Evolutionary conservation across 2,329 filamentous ascomycete species (phyloP).

Genomic region (Helotiales sp.): DNA sequence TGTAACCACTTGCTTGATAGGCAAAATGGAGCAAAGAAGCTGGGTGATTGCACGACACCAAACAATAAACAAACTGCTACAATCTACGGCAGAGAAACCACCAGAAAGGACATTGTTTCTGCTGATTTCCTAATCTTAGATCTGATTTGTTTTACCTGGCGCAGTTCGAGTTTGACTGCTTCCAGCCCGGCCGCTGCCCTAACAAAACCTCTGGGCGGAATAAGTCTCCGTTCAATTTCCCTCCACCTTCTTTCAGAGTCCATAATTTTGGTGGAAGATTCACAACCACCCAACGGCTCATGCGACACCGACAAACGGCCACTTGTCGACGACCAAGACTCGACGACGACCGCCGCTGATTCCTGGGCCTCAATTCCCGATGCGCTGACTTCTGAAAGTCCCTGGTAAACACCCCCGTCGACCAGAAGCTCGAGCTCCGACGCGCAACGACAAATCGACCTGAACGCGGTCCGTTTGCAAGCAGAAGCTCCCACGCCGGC

Average conservation of each 20-base stretch:
- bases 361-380: constrained; percentile 10
- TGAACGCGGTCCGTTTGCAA: constrained; percentile 29
- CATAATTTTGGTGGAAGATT: constrained; percentile 19
- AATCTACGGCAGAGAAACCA: background rate
- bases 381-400: constrained; percentile 8
- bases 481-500: constrained; percentile 57
- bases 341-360: background rate
- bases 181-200: background rate
- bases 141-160: background rate
- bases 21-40: background rate
- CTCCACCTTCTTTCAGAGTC: constrained; percentile 11
- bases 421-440: constrained; percentile 4
- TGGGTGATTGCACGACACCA: background rate
- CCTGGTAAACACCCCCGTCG: background rate
- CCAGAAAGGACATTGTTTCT: background rate
- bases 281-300: constrained; percentile 10
- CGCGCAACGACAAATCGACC: constrained; percentile 24
- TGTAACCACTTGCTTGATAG: background rate
- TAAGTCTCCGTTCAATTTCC: background rate
- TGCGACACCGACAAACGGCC: constrained; percentile 16
- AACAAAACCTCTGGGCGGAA: constrained; percentile 2
- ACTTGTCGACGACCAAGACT: background rate
- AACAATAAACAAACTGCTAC: background rate
- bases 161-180: background rate
- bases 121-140: too few relatives aligned